Base-by-base conservation (phyloP, 148 eudicot species). In the Vaccinium vitisidaea region DNA sequence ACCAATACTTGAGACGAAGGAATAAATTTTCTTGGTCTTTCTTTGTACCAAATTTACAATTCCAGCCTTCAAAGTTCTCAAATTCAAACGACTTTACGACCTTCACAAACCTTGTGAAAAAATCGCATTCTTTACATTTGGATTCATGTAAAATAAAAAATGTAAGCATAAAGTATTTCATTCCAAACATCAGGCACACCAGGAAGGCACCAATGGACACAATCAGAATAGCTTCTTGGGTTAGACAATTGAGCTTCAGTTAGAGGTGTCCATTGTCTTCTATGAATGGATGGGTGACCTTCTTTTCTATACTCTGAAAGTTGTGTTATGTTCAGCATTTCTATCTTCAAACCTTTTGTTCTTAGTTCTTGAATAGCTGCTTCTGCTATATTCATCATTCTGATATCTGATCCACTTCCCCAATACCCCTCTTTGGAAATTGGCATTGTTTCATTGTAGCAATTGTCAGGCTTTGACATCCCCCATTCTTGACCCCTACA, bases 401-500 rank as follows among this genome's bases (percentile, higher is more conserved):
- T 86, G 0, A 88, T 91, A 79, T 94, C 92, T 49, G 95, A 87
- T 81, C 92, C 95, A 81, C 86, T 89, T 43, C 98, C 96, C 90
- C 87, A 86, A 32, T 93, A 92, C 2, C 90, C 91, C 25, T 90
- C 85, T 75, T 81, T 81, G 7, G 11, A 59, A 78, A 95, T 94
- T 48, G 88, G 86, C n/a, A 90, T 84, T 39, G 96, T 94, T 87
- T 95, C 98, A 32, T 85, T 90, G 89, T 93, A 93, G 71, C 98
- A 95, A 63, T 92, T 95, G 71, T 65, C 79, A 1, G 89, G 91
- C 0, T 6, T 18, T n/a, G 85, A 56, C 48, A 53, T 90, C 30
- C 98, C 98, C 98, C 98, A 95, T 81, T 95, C 98, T 85, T 90
- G 92, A 36, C 92, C 92, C 92, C 98, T 95, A 87, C 83, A 82